phyloP scores from a whole-genome alignment of 768 basidiomycete species.

The Lentinula raphanica region DNA sequence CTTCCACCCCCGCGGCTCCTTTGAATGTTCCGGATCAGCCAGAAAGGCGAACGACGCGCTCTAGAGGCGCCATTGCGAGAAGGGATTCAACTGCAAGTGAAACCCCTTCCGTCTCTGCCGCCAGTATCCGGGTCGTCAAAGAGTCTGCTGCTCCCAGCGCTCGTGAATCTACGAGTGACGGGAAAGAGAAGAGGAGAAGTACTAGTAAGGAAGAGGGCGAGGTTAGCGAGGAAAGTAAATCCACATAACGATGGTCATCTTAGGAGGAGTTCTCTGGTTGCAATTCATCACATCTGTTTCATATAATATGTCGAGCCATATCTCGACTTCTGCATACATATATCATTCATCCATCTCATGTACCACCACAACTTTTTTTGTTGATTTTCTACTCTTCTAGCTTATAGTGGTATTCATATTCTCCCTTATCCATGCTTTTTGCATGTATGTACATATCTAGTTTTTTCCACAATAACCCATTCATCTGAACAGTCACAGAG shows the following conservation, averaged over 20 bases:
- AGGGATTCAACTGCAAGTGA: slow-evolving; percentile 7
- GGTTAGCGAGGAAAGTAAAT: slow-evolving; percentile 6
- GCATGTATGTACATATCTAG: too few relatives aligned
- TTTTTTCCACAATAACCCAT: background rate
- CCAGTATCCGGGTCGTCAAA: background rate
- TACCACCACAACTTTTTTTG: background rate
- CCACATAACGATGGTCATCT: background rate
- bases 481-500: background rate
- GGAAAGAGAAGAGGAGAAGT: background rate
- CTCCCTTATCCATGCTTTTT: too few relatives aligned
- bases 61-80: slow-evolving; percentile 1
- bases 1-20: background rate
- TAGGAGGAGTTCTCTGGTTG: background rate
- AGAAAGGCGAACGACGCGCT: slow-evolving; percentile 7
- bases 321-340: background rate
- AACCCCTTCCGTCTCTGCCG: background rate
- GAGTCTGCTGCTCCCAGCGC: background rate
- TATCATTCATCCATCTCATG: background rate
- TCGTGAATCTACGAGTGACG: background rate
- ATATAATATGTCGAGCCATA: background rate
- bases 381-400: background rate
- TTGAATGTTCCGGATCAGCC: background rate
- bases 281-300: background rate
- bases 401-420: too few relatives aligned
- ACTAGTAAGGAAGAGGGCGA: slow-evolving; percentile 7